Percentiles rank a stretch among this genome's conserved stretches.
Conservation (phyloP, 2,329 filamentous ascomycete genomes). For the Alternaria atra region DNA sequence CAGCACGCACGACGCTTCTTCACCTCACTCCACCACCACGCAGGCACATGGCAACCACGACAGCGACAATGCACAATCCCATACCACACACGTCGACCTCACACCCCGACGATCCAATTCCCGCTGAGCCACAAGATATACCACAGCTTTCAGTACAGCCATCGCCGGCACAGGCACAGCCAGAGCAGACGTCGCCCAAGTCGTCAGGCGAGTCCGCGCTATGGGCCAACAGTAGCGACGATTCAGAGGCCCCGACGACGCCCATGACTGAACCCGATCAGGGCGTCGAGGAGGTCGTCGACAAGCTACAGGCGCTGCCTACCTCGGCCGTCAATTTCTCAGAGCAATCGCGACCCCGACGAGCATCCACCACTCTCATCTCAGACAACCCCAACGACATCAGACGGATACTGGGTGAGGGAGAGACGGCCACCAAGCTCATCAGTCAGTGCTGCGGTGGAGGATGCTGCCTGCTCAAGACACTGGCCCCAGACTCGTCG, state of each 20-base stretch:
- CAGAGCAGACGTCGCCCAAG: conserved; percentile 49
- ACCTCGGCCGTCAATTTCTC: conserved; percentile 47
- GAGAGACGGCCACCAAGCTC: conserved; percentile 65
- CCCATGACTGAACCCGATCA: conserved; percentile 55
- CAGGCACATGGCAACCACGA: conserved; percentile 33
- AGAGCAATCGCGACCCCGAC: conserved; percentile 57
- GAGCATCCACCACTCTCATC: conserved; percentile 74
- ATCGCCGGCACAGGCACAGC: conserved; percentile 25
- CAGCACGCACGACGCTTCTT: conserved; percentile 20
- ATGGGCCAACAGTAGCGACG: conserved; percentile 54
- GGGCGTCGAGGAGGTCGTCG: conserved; percentile 54
- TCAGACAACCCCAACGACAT: conserved; percentile 68
- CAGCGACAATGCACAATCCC: conserved; percentile 31
- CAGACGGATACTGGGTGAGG: conserved; percentile 64
- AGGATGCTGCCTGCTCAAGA: conserved; percentile 69
- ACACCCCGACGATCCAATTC: conserved; percentile 58
- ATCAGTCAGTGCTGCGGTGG: conserved; percentile 71
- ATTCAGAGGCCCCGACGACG: conserved; percentile 55
- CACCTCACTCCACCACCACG: conserved; percentile 18
- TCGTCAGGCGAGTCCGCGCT: conserved; percentile 53
- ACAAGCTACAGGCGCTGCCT: conserved; percentile 53
- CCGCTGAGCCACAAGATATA: conserved; percentile 51
- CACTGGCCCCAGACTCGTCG: conserved; percentile 59
- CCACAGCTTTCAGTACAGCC: conserved; percentile 39
- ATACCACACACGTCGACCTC: conserved; percentile 56